Percentiles rank a stretch among this genome's conserved stretches.
phyloP scores from a whole-genome alignment of 495 filamentous ascomycete genomes.

The Penicillium parvum region DNA sequence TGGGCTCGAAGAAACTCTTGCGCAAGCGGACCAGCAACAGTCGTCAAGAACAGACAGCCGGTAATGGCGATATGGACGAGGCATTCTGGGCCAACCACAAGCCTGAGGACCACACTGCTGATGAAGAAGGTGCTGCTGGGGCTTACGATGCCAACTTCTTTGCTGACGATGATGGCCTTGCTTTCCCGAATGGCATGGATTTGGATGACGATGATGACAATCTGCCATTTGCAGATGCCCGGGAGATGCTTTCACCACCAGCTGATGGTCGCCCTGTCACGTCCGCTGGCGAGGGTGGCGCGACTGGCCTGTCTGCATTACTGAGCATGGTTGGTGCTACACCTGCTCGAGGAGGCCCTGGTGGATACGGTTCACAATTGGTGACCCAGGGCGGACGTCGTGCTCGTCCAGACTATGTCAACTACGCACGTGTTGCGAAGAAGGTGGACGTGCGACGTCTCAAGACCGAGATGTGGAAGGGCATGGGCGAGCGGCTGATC shows the following conservation, averaged over 20 bases:
- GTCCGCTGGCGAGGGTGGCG: constrained; percentile 34
- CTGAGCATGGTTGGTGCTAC: constrained; percentile 45
- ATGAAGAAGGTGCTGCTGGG: constrained; percentile 54
- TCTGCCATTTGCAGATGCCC: constrained; percentile 81
- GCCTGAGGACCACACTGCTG: constrained; percentile 48
- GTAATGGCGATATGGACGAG: constrained; percentile 75
- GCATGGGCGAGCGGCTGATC: constrained; percentile 58
- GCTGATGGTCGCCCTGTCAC: constrained; percentile 38
- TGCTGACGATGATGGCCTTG: constrained; percentile 88
- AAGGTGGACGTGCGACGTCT: constrained; percentile 96
- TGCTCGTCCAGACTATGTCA: constrained; percentile 87
- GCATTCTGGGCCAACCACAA: constrained; percentile 88
- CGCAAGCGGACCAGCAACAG: constrained; percentile 36
- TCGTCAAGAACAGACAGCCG: constrained; percentile 49
- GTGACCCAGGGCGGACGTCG: constrained; percentile 80
- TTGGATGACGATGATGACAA: constrained; percentile 74
- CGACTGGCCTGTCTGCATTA: constrained; percentile 37
- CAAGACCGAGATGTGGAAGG: constrained; percentile 95
- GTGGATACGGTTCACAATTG: constrained; percentile 84
- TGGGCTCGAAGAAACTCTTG: constrained; percentile 53
- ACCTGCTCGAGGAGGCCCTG: constrained; percentile 34
- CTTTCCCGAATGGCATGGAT: constrained; percentile 61
- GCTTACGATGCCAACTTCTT: constrained; percentile 98
- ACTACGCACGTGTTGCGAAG: constrained; percentile 93
- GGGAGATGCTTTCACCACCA: constrained; percentile 83